Evolutionary conservation across 2,329 filamentous ascomycete genomes (phyloP).

Genomic region (Colletotrichum limetticola): DNA sequence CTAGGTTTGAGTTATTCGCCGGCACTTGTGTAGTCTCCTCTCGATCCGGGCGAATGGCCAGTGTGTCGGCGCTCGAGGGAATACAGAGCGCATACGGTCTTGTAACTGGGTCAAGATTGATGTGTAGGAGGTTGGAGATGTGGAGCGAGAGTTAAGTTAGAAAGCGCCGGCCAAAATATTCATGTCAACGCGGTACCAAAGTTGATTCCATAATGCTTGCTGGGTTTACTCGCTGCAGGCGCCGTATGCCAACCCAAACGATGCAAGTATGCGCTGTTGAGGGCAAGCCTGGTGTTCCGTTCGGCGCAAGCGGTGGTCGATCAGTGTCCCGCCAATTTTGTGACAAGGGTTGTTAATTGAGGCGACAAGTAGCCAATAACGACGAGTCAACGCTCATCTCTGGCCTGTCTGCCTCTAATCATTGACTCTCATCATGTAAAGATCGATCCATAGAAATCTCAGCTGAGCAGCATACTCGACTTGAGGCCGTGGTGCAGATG

Average conservation of each 20-base stretch:
- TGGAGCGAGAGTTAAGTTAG: background rate
- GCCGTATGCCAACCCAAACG: background rate
- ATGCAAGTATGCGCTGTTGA: background rate
- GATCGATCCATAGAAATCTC: background rate
- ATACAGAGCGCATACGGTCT: too few species aligned
- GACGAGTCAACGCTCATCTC: background rate
- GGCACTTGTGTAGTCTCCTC: constrained; percentile 16
- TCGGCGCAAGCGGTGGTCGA: constrained; percentile 1
- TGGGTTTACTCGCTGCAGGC: background rate
- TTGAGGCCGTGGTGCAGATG: background rate
- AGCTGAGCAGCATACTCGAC: background rate
- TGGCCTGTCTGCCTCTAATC: background rate
- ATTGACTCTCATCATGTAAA: background rate
- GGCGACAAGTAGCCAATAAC: background rate
- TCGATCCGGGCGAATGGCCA: too few species aligned
- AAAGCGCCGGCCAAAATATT: background rate
- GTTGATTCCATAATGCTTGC: background rate
- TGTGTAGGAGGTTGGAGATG: background rate
- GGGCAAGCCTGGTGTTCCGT: background rate
- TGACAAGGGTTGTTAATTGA: constrained; percentile 3
- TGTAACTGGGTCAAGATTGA: background rate
- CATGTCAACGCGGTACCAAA: background rate
- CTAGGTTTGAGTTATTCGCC: background rate
- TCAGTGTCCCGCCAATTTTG: background rate
- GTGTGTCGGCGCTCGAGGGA: too few species aligned